Percentiles rank a stretch among this genome's conserved stretches.
phyloP scores from a whole-genome alignment of 208 protist genomes.

The Trypanosoma mega region DNA sequence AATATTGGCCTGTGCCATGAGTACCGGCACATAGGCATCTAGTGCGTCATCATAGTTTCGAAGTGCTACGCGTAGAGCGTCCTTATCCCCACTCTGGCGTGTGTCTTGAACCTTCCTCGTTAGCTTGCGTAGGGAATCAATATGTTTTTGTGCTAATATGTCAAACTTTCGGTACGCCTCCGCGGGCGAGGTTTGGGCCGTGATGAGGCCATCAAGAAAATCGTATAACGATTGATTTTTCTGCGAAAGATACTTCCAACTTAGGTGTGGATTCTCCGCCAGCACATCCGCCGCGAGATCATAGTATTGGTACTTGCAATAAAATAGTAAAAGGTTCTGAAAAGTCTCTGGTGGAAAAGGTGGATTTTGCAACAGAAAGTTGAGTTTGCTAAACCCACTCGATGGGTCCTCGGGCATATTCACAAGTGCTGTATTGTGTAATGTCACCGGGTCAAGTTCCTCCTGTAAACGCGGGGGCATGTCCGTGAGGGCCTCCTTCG shows the following conservation, averaged over 20 bases:
- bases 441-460: conserved; percentile 96
- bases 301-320: conserved; percentile 96
- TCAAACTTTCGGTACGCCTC: conserved; percentile 97
- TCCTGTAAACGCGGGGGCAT: conserved; percentile 96
- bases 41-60: conserved; percentile 93
- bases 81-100: conserved; percentile 85
- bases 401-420: conserved; percentile 96
- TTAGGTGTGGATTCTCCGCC: conserved; percentile 93
- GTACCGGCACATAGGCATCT: conserved; percentile 95
- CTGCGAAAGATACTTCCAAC: conserved; percentile 93
- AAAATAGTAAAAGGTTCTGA: conserved; percentile 96
- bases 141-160: conserved; percentile 93
- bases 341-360: conserved; percentile 97
- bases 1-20: conserved; percentile 97
- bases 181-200: conserved; percentile 92
- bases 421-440: conserved; percentile 98
- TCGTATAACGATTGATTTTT: conserved; percentile 93
- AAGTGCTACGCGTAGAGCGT: conserved; percentile 77
- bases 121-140: conserved; percentile 93
- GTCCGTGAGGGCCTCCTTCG: conserved; percentile 95
- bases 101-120: conserved; percentile 96
- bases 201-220: conserved; percentile 96
- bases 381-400: conserved; percentile 95
- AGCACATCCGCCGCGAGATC: conserved; percentile 96
- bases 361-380: conserved; percentile 94